These are phyloP conservation scores for Wickerhamomyces alni DNA, from an alignment of 805 yeast species.

Conservation along the genomic window DNA sequence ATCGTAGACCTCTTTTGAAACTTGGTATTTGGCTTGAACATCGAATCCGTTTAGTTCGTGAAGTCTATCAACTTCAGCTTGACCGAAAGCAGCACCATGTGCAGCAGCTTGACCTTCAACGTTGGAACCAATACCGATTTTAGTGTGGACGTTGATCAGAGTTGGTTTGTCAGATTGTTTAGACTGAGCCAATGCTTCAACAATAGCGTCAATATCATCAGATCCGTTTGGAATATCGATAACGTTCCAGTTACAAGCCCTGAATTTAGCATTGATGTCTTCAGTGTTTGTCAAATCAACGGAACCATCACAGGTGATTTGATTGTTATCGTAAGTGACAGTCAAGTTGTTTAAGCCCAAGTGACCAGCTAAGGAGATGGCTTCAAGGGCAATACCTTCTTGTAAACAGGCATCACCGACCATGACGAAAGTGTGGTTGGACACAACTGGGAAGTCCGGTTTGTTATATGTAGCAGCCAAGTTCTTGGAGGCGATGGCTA, in stretches of 20 bases:
- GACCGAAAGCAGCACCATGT: constrained; percentile 32
- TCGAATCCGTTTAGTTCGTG: constrained; percentile 18
- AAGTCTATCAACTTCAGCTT: constrained; percentile 23
- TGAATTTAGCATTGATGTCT: constrained; percentile 27
- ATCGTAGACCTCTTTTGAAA: constrained; percentile 25
- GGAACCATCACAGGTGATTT: constrained; percentile 32
- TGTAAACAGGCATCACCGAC: constrained; percentile 37
- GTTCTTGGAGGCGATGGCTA: constrained; percentile 33
- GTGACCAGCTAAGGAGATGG: constrained; percentile 35
- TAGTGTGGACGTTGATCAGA: constrained; percentile 28
- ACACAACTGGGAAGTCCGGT: constrained; percentile 26
- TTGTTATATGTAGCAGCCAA: constrained; percentile 29
- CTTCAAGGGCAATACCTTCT: constrained; percentile 35
- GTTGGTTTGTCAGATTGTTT: constrained; percentile 29
- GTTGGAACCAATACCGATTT: constrained; percentile 29
- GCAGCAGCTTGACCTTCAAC: constrained; percentile 27
- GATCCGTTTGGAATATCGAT: constrained; percentile 30
- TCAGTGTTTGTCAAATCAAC: constrained; percentile 30
- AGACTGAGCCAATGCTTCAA: constrained; percentile 29
- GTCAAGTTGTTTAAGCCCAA: constrained; percentile 30
- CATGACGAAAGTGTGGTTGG: constrained; percentile 27
- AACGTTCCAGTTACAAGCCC: constrained; percentile 31
- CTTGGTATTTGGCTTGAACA: constrained; percentile 16
- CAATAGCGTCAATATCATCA: constrained; percentile 24
- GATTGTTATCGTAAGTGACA: constrained; percentile 32